Percentiles rank a stretch among this genome's conserved stretches.
phyloP scores from a whole-genome alignment of 345 rosid genomes.

The Trapa bicornis region DNA sequence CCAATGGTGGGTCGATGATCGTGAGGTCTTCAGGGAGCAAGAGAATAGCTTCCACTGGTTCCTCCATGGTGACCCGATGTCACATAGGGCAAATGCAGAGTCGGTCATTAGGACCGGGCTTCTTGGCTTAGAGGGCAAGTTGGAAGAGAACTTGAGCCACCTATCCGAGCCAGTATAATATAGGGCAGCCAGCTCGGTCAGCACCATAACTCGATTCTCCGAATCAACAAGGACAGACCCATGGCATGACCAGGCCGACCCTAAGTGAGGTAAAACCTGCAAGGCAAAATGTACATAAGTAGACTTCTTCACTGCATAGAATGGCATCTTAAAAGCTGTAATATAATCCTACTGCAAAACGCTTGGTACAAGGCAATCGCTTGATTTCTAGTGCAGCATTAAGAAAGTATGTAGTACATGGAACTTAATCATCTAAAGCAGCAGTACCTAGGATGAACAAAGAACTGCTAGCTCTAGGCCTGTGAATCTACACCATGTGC shows the following conservation, averaged over 20 bases:
- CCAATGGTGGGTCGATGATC: constrained; percentile 43
- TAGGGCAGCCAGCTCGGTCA: constrained; percentile 68
- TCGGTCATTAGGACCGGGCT: constrained; percentile 53
- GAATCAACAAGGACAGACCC: constrained; percentile 72
- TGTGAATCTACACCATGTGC: too few relatives aligned
- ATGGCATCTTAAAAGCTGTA: background rate
- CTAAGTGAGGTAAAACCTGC: constrained; percentile 62
- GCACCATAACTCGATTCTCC: constrained; percentile 57
- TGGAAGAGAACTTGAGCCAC: constrained; percentile 69
- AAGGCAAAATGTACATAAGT: background rate
- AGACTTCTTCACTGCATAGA: background rate
- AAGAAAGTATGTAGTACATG: background rate
- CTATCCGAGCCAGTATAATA: constrained; percentile 35
- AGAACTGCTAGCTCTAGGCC: too few relatives aligned
- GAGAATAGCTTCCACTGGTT: constrained; percentile 77
- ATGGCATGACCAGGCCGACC: constrained; percentile 93
- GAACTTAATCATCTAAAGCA: background rate
- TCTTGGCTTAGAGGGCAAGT: constrained; percentile 78
- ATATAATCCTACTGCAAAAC: background rate
- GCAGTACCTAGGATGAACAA: too few relatives aligned
- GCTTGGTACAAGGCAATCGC: background rate
- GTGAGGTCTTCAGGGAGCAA: constrained; percentile 24
- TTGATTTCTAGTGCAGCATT: background rate
- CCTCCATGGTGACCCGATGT: constrained; percentile 86
- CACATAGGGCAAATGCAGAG: constrained; percentile 63